A percentile compares a stretch with the other conserved stretches of the same genome.
Evolutionary conservation across 371 early-diverging fungal species (phyloP).

Genomic region (Circinella minor): DNA sequence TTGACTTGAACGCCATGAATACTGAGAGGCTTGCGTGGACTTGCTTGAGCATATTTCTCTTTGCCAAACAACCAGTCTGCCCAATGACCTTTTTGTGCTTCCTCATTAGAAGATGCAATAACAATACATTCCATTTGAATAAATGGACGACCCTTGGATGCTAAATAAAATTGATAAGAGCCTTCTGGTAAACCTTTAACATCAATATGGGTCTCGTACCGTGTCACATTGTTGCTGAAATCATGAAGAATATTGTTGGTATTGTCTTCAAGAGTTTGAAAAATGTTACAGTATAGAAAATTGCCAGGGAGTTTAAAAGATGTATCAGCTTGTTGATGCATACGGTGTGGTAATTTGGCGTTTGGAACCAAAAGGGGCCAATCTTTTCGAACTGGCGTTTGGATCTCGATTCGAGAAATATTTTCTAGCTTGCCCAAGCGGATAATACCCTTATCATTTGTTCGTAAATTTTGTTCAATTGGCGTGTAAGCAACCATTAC

Average conservation of each 20-base stretch:
- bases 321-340: conserved; percentile 35
- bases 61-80: conserved; percentile 6
- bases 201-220: conserved; percentile 14
- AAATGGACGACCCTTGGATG: not conserved
- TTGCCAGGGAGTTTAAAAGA: conserved; percentile 33
- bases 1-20: conserved; percentile 13
- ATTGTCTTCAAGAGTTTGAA: conserved; percentile 14
- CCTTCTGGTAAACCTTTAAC: conserved; percentile 37
- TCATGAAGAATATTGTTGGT: conserved; percentile 19
- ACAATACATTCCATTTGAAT: conserved; percentile 6
- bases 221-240: conserved; percentile 7
- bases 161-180: conserved; percentile 23
- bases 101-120: not conserved
- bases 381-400: conserved; percentile 6
- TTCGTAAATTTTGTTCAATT: conserved; percentile 31
- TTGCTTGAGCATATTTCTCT: conserved; percentile 8
- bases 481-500: conserved; percentile 10
- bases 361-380: conserved; percentile 2
- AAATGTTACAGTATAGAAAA: conserved; percentile 23
- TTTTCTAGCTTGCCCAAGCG: conserved; percentile 42
- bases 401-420: conserved; percentile 18
- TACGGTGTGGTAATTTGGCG: conserved; percentile 15
- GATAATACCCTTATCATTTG: conserved; percentile 49
- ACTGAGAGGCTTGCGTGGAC: not conserved
- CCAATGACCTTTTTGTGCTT: conserved; percentile 9